Evolutionary conservation across 495 filamentous ascomycete genomes (phyloP).

Genomic region (Penicillium diatomitis): DNA sequence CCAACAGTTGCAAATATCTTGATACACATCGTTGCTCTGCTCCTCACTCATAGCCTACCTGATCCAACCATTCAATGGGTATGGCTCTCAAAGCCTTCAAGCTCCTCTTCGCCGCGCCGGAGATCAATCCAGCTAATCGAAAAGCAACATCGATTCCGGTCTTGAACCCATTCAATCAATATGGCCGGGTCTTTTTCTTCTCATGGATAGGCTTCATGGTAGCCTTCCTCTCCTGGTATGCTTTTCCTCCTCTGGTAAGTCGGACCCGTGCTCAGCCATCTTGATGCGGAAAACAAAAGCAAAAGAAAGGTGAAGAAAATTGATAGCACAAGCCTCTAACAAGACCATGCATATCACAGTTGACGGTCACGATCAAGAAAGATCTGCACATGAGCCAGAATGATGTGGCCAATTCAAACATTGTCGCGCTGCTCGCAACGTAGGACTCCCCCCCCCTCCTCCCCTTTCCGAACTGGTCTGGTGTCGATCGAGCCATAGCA

Average conservation of each 20-base stretch:
- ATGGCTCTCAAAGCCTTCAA: conserved; percentile 18
- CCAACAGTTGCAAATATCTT: too few species aligned
- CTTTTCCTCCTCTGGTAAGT: conserved; percentile 75
- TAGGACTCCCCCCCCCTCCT: conserved; percentile 30
- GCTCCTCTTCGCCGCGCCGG: conserved; percentile 26
- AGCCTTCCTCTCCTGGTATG: conserved; percentile 84
- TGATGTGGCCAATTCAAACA: conserved; percentile 88
- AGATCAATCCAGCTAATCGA: conserved; percentile 63
- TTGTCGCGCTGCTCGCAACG: conserved; percentile 80
- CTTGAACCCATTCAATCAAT: conserved; percentile 68
- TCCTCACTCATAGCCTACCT: too few species aligned
- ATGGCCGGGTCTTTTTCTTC: conserved; percentile 91
- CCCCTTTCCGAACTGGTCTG: too few species aligned
- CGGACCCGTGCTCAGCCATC: background rate
- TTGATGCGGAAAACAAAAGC: too few species aligned
- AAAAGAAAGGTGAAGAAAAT: too few species aligned
- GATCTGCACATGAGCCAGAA: conserved; percentile 62
- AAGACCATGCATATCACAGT: conserved; percentile 25
- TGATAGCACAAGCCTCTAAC: too few species aligned
- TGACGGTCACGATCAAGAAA: conserved; percentile 65
- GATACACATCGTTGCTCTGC: too few species aligned
- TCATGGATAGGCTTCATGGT: conserved; percentile 95
- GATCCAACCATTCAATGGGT: background rate
- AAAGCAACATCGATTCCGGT: conserved; percentile 77
- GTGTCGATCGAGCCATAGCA: too few species aligned